Conservation (phyloP, 441 rosid species). For the Aquilaria agallochum region DNA sequence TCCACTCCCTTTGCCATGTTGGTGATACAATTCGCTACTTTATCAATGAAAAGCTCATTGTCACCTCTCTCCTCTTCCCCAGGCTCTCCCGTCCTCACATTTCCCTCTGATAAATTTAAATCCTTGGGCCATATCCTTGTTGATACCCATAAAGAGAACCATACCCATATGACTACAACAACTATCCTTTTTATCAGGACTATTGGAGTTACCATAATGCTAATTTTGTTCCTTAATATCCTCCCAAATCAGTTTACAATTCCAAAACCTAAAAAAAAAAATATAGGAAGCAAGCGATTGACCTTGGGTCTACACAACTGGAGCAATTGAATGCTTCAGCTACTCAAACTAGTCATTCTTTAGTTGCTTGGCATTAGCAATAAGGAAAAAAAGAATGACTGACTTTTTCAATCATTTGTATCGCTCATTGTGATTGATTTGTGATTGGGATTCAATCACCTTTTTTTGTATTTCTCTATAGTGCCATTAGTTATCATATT, state of each 20-base stretch:
- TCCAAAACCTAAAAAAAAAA: too few relatives aligned
- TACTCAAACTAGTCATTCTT: too few relatives aligned
- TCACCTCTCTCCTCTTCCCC: conserved; percentile 35
- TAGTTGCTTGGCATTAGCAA: too few relatives aligned
- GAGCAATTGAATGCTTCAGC: too few relatives aligned
- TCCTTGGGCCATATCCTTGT: neutral
- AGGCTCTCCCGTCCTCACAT: conserved; percentile 72
- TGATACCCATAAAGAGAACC: conserved; percentile 15
- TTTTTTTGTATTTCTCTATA: too few relatives aligned
- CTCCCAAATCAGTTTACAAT: neutral
- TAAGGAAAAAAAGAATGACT: too few relatives aligned
- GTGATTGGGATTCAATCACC: too few relatives aligned
- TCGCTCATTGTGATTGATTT: too few relatives aligned
- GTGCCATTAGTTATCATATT: too few relatives aligned
- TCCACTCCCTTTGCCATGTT: conserved; percentile 59
- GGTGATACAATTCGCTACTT: conserved; percentile 75
- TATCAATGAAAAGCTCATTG: conserved; percentile 67
- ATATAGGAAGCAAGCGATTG: too few relatives aligned
- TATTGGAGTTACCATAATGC: conserved; percentile 2
- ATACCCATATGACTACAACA: conserved; percentile 21
- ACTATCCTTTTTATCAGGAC: conserved; percentile 22
- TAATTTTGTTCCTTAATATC: conserved; percentile 9
- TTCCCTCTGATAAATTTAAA: conserved; percentile 74
- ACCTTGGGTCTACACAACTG: too few relatives aligned
- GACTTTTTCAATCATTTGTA: too few relatives aligned